Evolutionary conservation across 371 early-diverging fungal genomes (phyloP).

Genomic region (Syncephalastrum monosporum): DNA sequence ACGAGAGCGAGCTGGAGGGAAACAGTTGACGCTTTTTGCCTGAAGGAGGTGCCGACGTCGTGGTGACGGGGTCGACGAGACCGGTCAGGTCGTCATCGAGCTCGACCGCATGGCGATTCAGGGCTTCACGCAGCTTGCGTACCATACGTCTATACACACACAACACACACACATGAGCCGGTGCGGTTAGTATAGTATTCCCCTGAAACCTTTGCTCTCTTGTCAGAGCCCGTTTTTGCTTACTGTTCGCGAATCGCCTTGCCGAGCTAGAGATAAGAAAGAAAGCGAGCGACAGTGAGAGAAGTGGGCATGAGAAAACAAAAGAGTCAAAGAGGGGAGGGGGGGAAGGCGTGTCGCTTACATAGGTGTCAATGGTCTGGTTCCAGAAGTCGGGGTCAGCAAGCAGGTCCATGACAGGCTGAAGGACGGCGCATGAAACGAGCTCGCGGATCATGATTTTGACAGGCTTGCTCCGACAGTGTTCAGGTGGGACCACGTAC

Average conservation of each 20-base stretch:
- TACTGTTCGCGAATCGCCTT: constrained; percentile 67
- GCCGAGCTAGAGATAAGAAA: constrained; percentile 40
- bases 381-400: constrained; percentile 89
- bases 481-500: constrained; percentile 52
- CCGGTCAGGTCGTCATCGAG: constrained; percentile 11
- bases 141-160: constrained; percentile 58
- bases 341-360: constrained; percentile 24
- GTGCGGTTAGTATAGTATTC: neutral
- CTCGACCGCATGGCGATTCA: constrained; percentile 66
- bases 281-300: neutral
- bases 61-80: neutral
- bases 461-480: constrained; percentile 56
- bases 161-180: neutral
- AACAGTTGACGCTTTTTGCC: constrained; percentile 10
- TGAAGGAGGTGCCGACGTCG: constrained; percentile 5
- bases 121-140: constrained; percentile 65
- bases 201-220: too few species aligned
- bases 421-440: constrained; percentile 64
- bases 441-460: constrained; percentile 74
- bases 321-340: too few species aligned
- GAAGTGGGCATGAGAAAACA: too few species aligned
- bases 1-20: constrained; percentile 20
- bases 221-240: constrained; percentile 10
- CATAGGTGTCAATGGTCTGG: constrained; percentile 66
- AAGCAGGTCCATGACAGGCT: constrained; percentile 69